phyloP scores from a whole-genome alignment of 1,284 basidiomycete genomes.

The Earliella scabrosa region DNA sequence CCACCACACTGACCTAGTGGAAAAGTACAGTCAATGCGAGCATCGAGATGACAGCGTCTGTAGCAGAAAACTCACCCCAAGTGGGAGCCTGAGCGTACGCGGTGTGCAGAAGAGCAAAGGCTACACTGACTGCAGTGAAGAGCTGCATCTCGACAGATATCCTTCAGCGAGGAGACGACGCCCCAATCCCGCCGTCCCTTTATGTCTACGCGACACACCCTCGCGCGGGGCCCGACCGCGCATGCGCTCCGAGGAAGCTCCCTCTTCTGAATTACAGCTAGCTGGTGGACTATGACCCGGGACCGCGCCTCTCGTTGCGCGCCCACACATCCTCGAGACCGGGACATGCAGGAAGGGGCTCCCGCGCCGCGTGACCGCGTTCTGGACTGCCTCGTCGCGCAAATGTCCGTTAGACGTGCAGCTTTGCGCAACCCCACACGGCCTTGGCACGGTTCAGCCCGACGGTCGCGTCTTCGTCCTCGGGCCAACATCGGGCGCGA shows the following conservation, averaged over 20 bases:
- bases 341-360: neutral
- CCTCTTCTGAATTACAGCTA: conserved; percentile 14
- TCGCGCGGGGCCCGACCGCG: neutral
- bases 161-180: neutral
- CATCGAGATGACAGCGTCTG: neutral
- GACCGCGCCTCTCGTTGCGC: conserved; percentile 3
- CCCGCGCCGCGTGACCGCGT: conserved; percentile 9
- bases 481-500: conserved; percentile 16
- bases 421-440: neutral
- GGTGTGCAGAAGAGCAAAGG: conserved; percentile 12
- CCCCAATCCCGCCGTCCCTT: neutral
- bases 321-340: neutral
- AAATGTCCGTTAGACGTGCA: neutral
- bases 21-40: neutral
- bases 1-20: conserved; percentile 27
- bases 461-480: neutral
- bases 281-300: neutral
- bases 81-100: conserved; percentile 11
- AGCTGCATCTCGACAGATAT: conserved; percentile 20
- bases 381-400: neutral
- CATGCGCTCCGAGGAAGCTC: conserved; percentile 20
- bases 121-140: conserved; percentile 21
- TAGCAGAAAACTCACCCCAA: conserved; percentile 31
- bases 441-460: conserved; percentile 1
- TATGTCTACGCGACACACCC: conserved; percentile 2